Evolutionary conservation across 306 rosid species (phyloP), one percentile per base, ranked within the genome.

Genomic region (Glycine soja): DNA sequence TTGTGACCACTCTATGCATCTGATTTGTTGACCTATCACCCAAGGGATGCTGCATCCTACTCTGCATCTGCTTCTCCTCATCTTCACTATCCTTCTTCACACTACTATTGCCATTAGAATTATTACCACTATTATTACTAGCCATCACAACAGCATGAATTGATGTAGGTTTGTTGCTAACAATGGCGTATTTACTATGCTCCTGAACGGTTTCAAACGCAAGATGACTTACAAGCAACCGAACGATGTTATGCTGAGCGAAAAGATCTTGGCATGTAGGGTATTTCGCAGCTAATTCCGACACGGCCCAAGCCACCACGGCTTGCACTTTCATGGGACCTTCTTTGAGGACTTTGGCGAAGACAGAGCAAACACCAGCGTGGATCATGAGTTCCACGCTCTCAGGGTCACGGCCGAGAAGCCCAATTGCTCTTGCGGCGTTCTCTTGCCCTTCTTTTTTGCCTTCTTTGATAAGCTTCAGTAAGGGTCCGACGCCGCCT

Each of bases 281-380:
- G 85, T 89, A 82, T 74, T 89, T 90, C 11, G 83, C 85, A 0
- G 81, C 91, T 5, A 93, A 92, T 87, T 93, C 94, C 1, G 97
- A 88, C 12, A 90, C 88, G 7, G 98, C 98, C 91, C 86, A 89
- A 0, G 97, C 98, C 66, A 90, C 98, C 70, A 80, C 85, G 2
- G 90, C 90, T 70, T 93, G 98, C 11, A 92, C 95, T 68, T 88
- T 91, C 98, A 93, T 93, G 3, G 95, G 92, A 38, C 97, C 97
- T 73, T 93, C 97, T 67, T 90, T 91, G 46, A 93, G 97, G 69
- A 90, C 82, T 69, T 91, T 91, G 6, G 90, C 89, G 81, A 93
- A 93, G 69, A 86, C 95, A 3, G 86, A 86, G 75, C 97, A 91
- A 2, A 85, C 93, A 2, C 98, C 90, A 0, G 93, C 91, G 5